These are phyloP conservation scores for Zymoseptoria brevis DNA, from an alignment of 2,329 filamentous ascomycete species.

Conservation along the genomic window DNA sequence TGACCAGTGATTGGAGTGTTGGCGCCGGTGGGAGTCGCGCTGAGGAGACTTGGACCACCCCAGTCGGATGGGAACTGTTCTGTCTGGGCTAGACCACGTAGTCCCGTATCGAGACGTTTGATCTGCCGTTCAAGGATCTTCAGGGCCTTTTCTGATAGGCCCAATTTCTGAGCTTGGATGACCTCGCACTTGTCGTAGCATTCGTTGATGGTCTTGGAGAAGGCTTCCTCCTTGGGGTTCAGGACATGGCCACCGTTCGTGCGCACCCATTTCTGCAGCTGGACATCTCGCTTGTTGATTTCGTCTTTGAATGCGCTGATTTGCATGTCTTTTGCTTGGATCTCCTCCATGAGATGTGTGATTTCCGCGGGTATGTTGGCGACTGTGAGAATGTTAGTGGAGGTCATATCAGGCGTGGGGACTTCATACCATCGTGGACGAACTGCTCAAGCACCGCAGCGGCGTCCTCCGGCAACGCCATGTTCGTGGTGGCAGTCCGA, in stretches of 20 bases:
- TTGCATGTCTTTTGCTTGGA: constrained; percentile 67
- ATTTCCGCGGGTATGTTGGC: constrained; percentile 77
- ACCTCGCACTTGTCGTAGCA: constrained; percentile 62
- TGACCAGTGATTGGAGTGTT: constrained; percentile 18
- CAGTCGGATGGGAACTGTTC: constrained; percentile 53
- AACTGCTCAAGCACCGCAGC: constrained; percentile 71
- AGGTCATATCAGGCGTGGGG: background rate
- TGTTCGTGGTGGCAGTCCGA: background rate
- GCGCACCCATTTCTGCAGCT: constrained; percentile 76
- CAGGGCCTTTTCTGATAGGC: constrained; percentile 57
- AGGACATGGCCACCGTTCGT: constrained; percentile 63
- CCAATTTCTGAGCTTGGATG: constrained; percentile 67
- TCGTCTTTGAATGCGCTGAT: constrained; percentile 60
- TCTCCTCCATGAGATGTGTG: constrained; percentile 75
- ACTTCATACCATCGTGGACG: constrained; percentile 53
- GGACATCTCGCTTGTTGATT: constrained; percentile 64
- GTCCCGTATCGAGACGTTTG: constrained; percentile 54
- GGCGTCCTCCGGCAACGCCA: constrained; percentile 51
- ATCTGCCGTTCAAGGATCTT: constrained; percentile 57
- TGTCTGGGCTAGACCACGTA: constrained; percentile 51
- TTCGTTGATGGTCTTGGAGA: constrained; percentile 58
- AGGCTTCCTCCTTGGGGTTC: constrained; percentile 66
- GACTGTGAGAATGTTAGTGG: constrained; percentile 34
- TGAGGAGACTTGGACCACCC: constrained; percentile 10
- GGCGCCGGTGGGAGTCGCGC: constrained; percentile 45